Evolutionary conservation across 1,284 basidiomycete species (phyloP).

Genomic region (Boletus smithii): DNA sequence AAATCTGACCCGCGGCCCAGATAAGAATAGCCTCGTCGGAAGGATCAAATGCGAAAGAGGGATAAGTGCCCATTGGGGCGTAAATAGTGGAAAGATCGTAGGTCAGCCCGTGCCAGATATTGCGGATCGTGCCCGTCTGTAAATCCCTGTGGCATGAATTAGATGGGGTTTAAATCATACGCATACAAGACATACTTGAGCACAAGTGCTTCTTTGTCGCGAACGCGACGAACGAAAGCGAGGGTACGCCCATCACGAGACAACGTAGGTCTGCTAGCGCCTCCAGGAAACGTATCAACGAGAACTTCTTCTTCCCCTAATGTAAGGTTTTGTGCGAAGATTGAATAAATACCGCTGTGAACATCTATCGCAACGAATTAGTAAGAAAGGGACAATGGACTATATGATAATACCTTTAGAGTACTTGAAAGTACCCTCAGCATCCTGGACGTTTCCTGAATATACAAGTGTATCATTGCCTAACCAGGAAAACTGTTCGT

Average conservation of each 20-base stretch:
- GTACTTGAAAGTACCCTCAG: constrained; percentile 50
- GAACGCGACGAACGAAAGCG: constrained; percentile 69
- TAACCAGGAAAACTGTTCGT: constrained; percentile 65
- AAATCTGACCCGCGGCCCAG: constrained; percentile 70
- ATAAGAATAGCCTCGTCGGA: constrained; percentile 61
- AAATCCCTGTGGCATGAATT: constrained; percentile 49
- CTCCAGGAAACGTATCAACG: constrained; percentile 57
- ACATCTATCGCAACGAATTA: constrained; percentile 44
- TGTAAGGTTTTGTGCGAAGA: constrained; percentile 61
- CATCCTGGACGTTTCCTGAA: constrained; percentile 58
- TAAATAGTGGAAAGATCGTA: constrained; percentile 61
- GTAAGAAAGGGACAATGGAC: background rate
- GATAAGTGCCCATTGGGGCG: constrained; percentile 74
- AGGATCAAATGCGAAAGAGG: constrained; percentile 60
- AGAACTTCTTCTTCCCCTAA: constrained; percentile 49
- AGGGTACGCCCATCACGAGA: constrained; percentile 67
- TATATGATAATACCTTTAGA: constrained; percentile 51
- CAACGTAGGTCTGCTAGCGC: constrained; percentile 67
- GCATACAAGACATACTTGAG: constrained; percentile 50
- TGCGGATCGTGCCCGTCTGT: constrained; percentile 55
- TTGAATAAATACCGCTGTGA: constrained; percentile 66
- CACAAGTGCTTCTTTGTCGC: constrained; percentile 67
- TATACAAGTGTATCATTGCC: constrained; percentile 58
- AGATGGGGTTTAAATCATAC: background rate
- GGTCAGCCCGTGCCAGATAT: constrained; percentile 67